Evolutionary conservation across 352 stramenopile species (phyloP), one percentile per base, ranked within the genome.

Genomic region (Phytophthora boehmeriae): DNA sequence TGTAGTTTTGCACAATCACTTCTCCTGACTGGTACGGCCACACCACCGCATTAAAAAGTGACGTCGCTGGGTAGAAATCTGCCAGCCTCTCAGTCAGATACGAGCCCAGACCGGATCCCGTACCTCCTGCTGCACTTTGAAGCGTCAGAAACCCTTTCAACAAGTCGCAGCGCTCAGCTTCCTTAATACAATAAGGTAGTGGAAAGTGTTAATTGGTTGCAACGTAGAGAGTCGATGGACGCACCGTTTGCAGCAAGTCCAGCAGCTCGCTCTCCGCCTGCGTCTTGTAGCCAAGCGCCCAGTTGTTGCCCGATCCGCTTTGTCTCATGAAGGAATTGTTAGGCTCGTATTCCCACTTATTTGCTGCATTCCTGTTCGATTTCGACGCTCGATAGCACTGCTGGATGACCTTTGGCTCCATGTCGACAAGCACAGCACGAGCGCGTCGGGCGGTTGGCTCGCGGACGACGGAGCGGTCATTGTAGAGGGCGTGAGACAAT

Each of bases 1-100:
- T 97, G 73, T 96, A 96, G 64, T 95, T 94, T 59, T 97, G 89
- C 39, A 96, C 85, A 30, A 96, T 93, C 11, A 95, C 85, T 59
- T 97, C 88, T 2, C 89, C 89, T 14, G 83, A 78, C 13, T 72
- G 63, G 58, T 96, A 88, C n/a, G 88, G 88, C 83, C 87, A 95
- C 54, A 96, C 84, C 25, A 92, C 78, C 9, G 78, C 69, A 63
- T 96, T 95, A 11, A 95, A 54, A 27, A 86, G 53, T 11, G 73
- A 76, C 6, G 67, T 65, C 13, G 66, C 71, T 17, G 85, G 79
- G 54, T 86, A 90, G 22, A 78, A 61, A 54, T 95, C 87, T 8
- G 72, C 70, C 5, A 96, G 47, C 34, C 64, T 59, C 68, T 97
- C 81, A n/a, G 83, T 89, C 2, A 96, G 51, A 50, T 87, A 90